Conservation (phyloP, 176 grass and related monocot species). For the Paspalum vaginatum region DNA sequence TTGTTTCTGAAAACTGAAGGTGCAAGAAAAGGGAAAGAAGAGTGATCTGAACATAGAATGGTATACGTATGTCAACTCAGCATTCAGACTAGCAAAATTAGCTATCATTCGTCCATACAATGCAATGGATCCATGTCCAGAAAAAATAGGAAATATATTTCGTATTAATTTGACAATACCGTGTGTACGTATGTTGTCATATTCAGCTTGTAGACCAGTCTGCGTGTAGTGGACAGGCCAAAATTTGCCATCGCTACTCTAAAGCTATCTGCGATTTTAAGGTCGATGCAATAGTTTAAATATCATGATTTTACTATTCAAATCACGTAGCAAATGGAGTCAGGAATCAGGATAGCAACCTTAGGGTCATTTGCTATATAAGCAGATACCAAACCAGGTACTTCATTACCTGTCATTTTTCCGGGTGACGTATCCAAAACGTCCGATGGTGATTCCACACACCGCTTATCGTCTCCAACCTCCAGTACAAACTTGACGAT, state of each 20-base stretch:
- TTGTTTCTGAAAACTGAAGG: not conserved
- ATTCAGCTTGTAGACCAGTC: conserved; percentile 3
- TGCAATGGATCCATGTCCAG: not conserved
- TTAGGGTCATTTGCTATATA: no score
- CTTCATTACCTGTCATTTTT: no score
- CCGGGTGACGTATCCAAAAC: no score
- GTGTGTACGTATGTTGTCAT: not conserved
- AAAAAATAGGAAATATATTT: not conserved
- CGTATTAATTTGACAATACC: no score
- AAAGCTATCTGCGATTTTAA: not conserved
- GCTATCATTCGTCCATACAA: not conserved
- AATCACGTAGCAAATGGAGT: no score
- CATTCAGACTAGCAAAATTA: not conserved
- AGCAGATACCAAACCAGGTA: no score
- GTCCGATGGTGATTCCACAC: no score
- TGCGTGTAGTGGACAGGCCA: not conserved
- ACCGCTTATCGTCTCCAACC: no score
- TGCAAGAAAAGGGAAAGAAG: not conserved
- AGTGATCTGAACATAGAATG: not conserved
- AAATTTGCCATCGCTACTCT: not conserved
- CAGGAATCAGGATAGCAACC: no score
- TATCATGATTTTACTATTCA: no score
- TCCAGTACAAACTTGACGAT: no score
- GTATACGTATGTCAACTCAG: not conserved
- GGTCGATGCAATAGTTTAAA: not conserved